Evolutionary conservation across 306 rosid genomes (phyloP), one percentile per base, ranked within the genome.

Genomic region (Dryas octopetala): DNA sequence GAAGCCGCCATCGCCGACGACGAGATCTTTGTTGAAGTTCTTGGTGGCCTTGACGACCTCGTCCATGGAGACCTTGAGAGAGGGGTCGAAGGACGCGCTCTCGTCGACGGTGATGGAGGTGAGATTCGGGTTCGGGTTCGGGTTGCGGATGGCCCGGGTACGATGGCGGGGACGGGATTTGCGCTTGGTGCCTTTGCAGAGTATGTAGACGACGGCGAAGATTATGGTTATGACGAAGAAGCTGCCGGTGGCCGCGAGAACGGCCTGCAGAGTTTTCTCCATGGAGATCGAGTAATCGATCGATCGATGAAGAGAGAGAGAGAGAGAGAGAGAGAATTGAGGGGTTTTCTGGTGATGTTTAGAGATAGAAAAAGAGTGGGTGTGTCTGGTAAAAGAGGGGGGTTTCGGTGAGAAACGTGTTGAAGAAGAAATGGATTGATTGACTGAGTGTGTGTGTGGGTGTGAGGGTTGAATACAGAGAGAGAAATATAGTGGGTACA

Each of bases 1-100:
- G 85, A 95, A 95, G 84, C 97, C 83, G 12, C 99, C 97, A 78
- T 91, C 99, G 70, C 99, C 97, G 65, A 95, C 88, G 82, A 95
- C 81, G 12, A 87, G 86, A 43, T 85, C 80, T 1, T 86, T 28
- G 59, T 91, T 83, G 91, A 95, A 95, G 74, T 90, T 84, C 19
- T 83, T 79, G 64, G 98, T 95, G 63, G 97, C 97, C 55, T 40
- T 55, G 10, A 79, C 41, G 82, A 91, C 88, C 49, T 95, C 96
- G 3, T 77, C 80, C 89, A 88, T 85, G 71, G 96, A 86, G 87
- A 95, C 73, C 45, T 82, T 74, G 66, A 95, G 86, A 6, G 72
- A 13, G 1, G 96, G 97, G 46, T 90, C 96, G 79, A 78, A 89
- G 50, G 95, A 88, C 62, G 85, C 76, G 87, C 90, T 89, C 57